A percentile compares a stretch with the other conserved stretches of the same genome.
Evolutionary conservation across 2,329 filamentous ascomycete genomes (phyloP).

Genomic region (Microcyclospora pomicola): DNA sequence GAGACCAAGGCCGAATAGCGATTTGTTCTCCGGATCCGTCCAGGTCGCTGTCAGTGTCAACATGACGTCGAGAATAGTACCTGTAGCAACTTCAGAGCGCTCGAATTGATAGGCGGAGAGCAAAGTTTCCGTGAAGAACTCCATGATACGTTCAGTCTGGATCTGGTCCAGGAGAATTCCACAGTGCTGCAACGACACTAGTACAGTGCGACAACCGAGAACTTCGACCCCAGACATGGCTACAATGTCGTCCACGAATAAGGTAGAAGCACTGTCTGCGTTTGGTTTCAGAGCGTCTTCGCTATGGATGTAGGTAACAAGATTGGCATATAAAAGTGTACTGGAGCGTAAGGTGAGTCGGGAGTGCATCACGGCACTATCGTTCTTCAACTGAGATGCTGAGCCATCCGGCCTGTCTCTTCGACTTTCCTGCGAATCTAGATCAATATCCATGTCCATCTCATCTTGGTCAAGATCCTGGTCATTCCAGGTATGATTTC

Average conservation of each 20-base stretch:
- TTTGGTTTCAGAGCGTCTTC: neutral
- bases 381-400: conserved; percentile 34
- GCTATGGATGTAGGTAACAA: conserved; percentile 2
- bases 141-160: conserved; percentile 33
- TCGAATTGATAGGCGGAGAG: conserved; percentile 47
- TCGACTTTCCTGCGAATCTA: conserved; percentile 45
- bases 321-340: conserved; percentile 12
- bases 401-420: conserved; percentile 24
- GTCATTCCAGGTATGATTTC: conserved; percentile 10
- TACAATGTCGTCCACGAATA: conserved; percentile 14
- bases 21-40: conserved; percentile 41
- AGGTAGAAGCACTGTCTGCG: conserved; percentile 3
- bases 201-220: conserved; percentile 12
- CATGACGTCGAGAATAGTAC: conserved; percentile 54
- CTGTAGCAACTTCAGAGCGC: conserved; percentile 60
- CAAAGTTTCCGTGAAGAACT: conserved; percentile 34
- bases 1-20: conserved; percentile 51
- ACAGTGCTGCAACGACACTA: conserved; percentile 11
- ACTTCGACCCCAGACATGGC: conserved; percentile 10
- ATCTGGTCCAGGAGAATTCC: conserved; percentile 13
- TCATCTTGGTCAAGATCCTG: conserved; percentile 38
- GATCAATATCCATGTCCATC: conserved; percentile 55
- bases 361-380: conserved; percentile 14
- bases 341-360: conserved; percentile 9
- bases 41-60: conserved; percentile 49